Percentiles rank a stretch among this genome's conserved stretches.
phyloP scores from a whole-genome alignment of 2,329 filamentous ascomycete species.

The Fusarium graminum region DNA sequence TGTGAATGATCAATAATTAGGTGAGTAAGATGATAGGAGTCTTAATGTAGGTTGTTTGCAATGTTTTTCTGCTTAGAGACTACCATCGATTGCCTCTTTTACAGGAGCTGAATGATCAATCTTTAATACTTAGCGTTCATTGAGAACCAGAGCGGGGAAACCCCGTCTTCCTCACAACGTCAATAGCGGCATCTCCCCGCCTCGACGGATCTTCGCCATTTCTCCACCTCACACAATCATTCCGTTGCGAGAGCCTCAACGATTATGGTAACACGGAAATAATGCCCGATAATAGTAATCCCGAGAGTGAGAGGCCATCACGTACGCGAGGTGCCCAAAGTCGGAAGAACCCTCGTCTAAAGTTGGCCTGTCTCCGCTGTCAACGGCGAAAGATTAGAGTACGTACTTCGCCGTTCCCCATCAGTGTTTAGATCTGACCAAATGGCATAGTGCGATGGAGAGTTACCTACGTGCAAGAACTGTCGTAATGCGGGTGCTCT shows the following conservation, averaged over 20 bases:
- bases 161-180: constrained; percentile 11
- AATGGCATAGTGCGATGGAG: constrained; percentile 59
- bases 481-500: constrained; percentile 58
- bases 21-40: neutral
- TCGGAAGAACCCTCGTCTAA: constrained; percentile 47
- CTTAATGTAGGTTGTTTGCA: too few relatives aligned
- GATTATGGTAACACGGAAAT: neutral
- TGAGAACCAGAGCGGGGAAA: constrained; percentile 11
- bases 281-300: constrained; percentile 32
- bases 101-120: neutral
- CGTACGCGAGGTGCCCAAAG: constrained; percentile 33
- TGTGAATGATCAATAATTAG: neutral
- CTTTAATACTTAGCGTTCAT: constrained; percentile 16
- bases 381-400: constrained; percentile 65
- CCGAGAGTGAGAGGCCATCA: constrained; percentile 4
- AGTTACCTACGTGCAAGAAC: constrained; percentile 57
- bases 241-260: neutral
- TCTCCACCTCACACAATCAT: constrained; percentile 9
- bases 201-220: constrained; percentile 27
- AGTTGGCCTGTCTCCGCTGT: constrained; percentile 55
- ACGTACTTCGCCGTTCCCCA: constrained; percentile 19
- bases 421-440: neutral
- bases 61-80: neutral
- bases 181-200: constrained; percentile 39
- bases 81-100: neutral